A percentile compares a stretch with the other conserved stretches of the same genome.
phyloP scores from a whole-genome alignment of 2,329 filamentous ascomycete species.

The Aureobasidium zeae region DNA sequence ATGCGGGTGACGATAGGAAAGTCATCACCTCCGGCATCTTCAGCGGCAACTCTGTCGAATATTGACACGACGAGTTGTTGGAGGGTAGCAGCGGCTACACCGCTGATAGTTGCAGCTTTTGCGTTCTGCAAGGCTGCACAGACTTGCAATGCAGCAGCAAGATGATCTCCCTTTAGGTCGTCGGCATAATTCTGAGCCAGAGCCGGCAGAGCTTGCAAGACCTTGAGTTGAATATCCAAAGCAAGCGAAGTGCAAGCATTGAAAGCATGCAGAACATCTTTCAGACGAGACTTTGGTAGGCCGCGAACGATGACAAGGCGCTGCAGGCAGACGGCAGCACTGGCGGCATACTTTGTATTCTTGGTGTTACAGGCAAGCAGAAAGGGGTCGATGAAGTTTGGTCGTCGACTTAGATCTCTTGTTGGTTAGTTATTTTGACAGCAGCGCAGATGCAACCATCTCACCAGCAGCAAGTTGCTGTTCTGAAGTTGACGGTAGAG shows the following conservation, averaged over 20 bases:
- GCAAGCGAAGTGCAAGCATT: conserved; percentile 65
- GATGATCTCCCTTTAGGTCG: conserved; percentile 69
- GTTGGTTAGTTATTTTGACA: conserved; percentile 22
- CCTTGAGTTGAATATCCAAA: conserved; percentile 90
- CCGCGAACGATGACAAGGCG: conserved; percentile 75
- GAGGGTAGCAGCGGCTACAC: conserved; percentile 90
- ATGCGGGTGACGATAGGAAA: conserved; percentile 57
- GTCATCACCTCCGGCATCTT: conserved; percentile 57
- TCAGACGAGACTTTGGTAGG: conserved; percentile 67
- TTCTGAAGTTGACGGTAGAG: conserved; percentile 64
- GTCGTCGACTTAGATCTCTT: conserved; percentile 69
- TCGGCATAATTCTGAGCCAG: conserved; percentile 81
- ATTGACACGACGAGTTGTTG: conserved; percentile 88
- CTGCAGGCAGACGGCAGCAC: conserved; percentile 81
- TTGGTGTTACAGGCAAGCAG: conserved; percentile 84
- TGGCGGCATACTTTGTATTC: conserved; percentile 81
- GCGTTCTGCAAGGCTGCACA: conserved; percentile 85
- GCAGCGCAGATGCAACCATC: conserved; percentile 15
- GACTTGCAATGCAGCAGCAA: conserved; percentile 77
- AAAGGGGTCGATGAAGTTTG: conserved; percentile 85
- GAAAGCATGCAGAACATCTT: conserved; percentile 79
- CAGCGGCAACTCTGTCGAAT: conserved; percentile 78
- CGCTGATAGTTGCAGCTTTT: conserved; percentile 89
- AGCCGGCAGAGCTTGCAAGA: conserved; percentile 82
- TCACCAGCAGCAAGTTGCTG: conserved; percentile 62